Evolutionary conservation across 768 basidiomycete genomes (phyloP).

Genomic region (Pulveroboletus sp.): DNA sequence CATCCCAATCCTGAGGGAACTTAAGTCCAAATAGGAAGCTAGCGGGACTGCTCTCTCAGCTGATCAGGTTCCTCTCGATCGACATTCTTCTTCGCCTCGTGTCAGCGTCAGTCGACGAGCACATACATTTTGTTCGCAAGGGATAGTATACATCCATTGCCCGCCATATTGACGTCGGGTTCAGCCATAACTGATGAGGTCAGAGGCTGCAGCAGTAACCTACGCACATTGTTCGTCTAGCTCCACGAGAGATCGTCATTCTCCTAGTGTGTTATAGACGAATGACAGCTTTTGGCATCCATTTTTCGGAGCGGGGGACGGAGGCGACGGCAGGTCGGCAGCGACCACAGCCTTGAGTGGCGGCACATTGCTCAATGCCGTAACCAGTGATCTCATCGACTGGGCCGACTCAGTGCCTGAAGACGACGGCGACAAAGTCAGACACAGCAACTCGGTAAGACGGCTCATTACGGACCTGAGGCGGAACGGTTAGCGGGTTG

Average conservation of each 20-base stretch:
- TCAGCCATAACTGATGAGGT: neutral
- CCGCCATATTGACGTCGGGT: neutral
- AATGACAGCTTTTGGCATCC: neutral
- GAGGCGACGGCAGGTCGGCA: neutral
- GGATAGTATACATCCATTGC: neutral
- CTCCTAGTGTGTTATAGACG: neutral
- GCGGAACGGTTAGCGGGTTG: neutral
- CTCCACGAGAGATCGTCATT: neutral
- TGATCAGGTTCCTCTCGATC: no score
- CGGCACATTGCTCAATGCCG: conserved; percentile 9
- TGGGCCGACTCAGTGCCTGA: conserved; percentile 4
- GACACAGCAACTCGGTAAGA: conserved; percentile 14
- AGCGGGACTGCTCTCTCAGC: no score
- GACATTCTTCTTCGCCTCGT: no score
- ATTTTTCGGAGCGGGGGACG: conserved; percentile 1
- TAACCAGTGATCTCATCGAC: conserved; percentile 5
- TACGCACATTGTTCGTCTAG: neutral
- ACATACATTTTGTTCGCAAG: neutral
- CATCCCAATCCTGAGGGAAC: conserved; percentile 28
- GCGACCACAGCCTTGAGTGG: conserved; percentile 14
- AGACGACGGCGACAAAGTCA: neutral
- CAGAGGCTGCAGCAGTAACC: neutral
- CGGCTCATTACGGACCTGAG: neutral
- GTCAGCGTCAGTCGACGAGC: neutral
- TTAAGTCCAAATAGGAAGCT: conserved; percentile 16